phyloP scores from a whole-genome alignment of 108 stramenopile species.

The Epipyxis sp. region DNA sequence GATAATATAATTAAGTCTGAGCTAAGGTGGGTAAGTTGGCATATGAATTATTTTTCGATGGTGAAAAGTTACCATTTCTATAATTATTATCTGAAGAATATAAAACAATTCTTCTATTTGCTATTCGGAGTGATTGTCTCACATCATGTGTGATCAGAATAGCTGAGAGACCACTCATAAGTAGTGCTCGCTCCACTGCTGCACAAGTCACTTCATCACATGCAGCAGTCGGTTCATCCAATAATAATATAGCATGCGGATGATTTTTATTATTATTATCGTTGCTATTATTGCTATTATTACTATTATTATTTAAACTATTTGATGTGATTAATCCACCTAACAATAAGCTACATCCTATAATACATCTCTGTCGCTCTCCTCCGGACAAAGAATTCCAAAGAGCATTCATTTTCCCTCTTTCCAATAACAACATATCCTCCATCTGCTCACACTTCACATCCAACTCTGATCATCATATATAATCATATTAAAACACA shows the following conservation, averaged over 20 bases:
- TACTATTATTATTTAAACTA: too few relatives aligned
- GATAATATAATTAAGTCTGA: too few relatives aligned
- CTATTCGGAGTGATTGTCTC: conserved; percentile 4
- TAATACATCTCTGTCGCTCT: conserved; percentile 1
- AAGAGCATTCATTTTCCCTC: not conserved
- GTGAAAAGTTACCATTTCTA: too few relatives aligned
- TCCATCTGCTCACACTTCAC: not conserved
- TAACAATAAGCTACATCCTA: not conserved
- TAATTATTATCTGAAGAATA: too few relatives aligned
- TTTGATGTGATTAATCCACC: too few relatives aligned
- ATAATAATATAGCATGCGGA: not conserved
- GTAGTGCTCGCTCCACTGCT: not conserved
- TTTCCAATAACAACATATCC: not conserved
- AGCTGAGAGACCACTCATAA: not conserved
- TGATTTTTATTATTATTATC: too few relatives aligned
- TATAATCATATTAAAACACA: not conserved
- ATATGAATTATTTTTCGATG: too few relatives aligned
- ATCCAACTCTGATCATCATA: not conserved
- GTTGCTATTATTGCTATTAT: too few relatives aligned
- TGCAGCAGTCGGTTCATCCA: conserved; percentile 12
- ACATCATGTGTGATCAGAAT: conserved; percentile 17
- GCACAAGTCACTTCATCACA: not conserved
- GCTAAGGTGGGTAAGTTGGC: too few relatives aligned
- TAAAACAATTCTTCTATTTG: not conserved
- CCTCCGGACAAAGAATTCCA: not conserved